These are phyloP conservation scores for Globisporangium viniferum DNA, from an alignment of 352 stramenopile species.

Conservation along the genomic window DNA sequence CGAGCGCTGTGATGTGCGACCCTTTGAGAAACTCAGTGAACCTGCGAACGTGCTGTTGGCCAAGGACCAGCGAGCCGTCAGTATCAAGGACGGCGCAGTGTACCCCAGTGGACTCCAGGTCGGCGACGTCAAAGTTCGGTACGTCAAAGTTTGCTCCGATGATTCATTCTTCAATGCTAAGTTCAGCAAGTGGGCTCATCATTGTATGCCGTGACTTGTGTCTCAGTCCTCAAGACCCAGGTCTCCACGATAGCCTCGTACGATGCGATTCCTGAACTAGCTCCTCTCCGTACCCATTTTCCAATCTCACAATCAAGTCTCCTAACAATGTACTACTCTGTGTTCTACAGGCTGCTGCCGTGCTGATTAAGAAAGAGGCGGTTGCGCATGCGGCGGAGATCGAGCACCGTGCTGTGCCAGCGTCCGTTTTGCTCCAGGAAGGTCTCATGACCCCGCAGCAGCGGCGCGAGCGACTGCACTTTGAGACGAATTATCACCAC, in stretches of 20 bases:
- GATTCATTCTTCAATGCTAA: not conserved
- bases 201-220: not conserved
- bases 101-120: slow-evolving; percentile 21
- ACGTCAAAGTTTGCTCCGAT: not conserved
- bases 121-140: slow-evolving; percentile 16
- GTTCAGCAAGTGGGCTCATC: not conserved
- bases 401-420: slow-evolving; percentile 36
- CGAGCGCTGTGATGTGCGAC: slow-evolving; percentile 46
- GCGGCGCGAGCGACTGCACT: slow-evolving; percentile 61
- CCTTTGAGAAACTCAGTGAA: slow-evolving; percentile 41
- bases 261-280: not conserved
- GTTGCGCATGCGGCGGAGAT: slow-evolving; percentile 47
- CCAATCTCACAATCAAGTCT: not conserved
- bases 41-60: slow-evolving; percentile 30
- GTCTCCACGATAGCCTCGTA: slow-evolving; percentile 8
- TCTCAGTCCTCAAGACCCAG: slow-evolving; percentile 10
- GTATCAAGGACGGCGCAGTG: slow-evolving; percentile 14
- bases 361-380: slow-evolving; percentile 49
- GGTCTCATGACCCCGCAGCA: slow-evolving; percentile 70
- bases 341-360: slow-evolving; percentile 27
- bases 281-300: not conserved
- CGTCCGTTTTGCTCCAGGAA: slow-evolving; percentile 60
- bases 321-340: not conserved
- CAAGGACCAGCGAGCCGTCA: slow-evolving; percentile 32
- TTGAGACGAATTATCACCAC: slow-evolving; percentile 54